Percentiles rank a stretch among this genome's conserved stretches.
These are phyloP conservation scores for Dipteronia sinensis DNA, from an alignment of 345 rosid species.

Conservation along the genomic window DNA sequence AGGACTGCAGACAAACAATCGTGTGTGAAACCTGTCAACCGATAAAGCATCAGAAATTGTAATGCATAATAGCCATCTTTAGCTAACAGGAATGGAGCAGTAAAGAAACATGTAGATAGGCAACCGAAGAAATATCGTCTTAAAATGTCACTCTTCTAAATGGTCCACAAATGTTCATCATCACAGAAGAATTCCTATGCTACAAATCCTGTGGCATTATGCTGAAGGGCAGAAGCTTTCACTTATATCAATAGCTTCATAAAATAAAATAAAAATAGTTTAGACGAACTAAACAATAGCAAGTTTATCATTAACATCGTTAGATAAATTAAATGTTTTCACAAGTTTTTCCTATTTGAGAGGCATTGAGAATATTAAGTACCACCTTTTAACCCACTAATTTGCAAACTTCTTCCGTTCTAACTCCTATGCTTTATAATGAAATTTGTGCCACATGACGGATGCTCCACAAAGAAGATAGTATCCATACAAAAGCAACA, in stretches of 20 bases:
- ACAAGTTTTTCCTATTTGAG: too few relatives aligned
- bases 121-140: too few relatives aligned
- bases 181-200: background rate
- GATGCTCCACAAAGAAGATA: too few relatives aligned
- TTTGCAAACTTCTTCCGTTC: background rate
- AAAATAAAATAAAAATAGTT: background rate
- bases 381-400: background rate
- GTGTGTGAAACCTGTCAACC: constrained; percentile 47
- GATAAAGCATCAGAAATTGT: background rate
- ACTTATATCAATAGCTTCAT: too few relatives aligned
- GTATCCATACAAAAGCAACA: too few relatives aligned
- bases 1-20: constrained; percentile 89
- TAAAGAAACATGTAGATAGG: too few relatives aligned
- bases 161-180: too few relatives aligned
- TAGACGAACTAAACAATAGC: background rate
- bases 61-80: background rate
- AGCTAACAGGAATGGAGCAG: too few relatives aligned
- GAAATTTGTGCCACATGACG: background rate
- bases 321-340: too few relatives aligned
- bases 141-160: too few relatives aligned
- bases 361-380: too few relatives aligned
- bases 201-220: background rate
- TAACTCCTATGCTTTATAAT: background rate
- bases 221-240: background rate
- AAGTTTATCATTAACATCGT: too few relatives aligned